Base-by-base conservation (phyloP, 2,329 filamentous ascomycete species). In the Polychaeton citri region DNA sequence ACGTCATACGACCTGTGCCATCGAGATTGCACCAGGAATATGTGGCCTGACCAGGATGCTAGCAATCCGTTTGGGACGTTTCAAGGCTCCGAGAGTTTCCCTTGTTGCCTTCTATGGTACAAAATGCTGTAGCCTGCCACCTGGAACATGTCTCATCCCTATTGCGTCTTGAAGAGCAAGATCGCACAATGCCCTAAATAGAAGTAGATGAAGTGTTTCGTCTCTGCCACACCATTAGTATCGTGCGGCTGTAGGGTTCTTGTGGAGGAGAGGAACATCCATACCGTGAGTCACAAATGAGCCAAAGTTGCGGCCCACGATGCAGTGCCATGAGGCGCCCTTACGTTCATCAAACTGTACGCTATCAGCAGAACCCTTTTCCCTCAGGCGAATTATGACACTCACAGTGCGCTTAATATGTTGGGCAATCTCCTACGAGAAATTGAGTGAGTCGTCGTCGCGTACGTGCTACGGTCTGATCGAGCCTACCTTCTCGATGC, bases 181-280 rank as follows among this genome's bases (percentile, higher is more conserved):
- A 98, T 96, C 41, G 90, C 90, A 62, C 86, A 95, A 71, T 96
- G 90, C 37, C 90, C 90, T 41, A 98, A 81, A 68, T 98, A 98
- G 69, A 98, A 98, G 69, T 98, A 98, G 61, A 98, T 95, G 69
- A 98, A 98, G 65, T 98, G 90, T 68, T 96, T 96, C 19, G 90
- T 96, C 64, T 96, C 90, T 95, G 66, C 24, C 30, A 6, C 3
- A 19, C 4, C 21, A 55, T 54, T 31, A 54, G 37, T 24, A 33
- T 32, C 15, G n/a, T n/a, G n/a, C n/a, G 19, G 31, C 15, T 19
- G 21, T 24, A 15, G n/a, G 30, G 21, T 38, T 24, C 36, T 30
- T 33, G 17, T 13, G 15, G 12, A 15, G 9, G 15, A 32, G 26
- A 18, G 5, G 15, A 21, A 33, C 33, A 21, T 35, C 44, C 74